Percentiles rank a stretch among this genome's conserved stretches.
phyloP scores from a whole-genome alignment of 2,329 filamentous ascomycete species.

The Orbilia ellipsospora region DNA sequence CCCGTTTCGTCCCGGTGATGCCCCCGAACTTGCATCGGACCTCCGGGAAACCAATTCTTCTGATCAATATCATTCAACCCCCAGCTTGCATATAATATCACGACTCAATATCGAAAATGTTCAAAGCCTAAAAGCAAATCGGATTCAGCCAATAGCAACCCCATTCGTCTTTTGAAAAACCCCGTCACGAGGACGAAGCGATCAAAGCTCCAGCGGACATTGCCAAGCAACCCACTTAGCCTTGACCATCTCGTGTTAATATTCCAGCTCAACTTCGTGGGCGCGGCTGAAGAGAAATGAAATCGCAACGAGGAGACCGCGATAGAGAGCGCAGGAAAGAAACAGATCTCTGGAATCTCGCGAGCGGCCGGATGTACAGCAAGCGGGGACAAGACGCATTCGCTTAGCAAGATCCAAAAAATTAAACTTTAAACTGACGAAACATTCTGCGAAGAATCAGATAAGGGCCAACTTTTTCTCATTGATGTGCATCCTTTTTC shows the following conservation, averaged over 20 bases:
- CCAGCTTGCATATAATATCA: conserved; percentile 18
- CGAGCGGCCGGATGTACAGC: conserved; percentile 35
- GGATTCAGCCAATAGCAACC: conserved; percentile 17
- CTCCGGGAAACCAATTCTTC: conserved; percentile 9
- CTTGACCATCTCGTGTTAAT: neutral
- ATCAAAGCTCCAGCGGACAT: conserved; percentile 14
- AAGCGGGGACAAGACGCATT: conserved; percentile 49
- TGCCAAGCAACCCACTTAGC: neutral
- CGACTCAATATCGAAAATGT: conserved; percentile 22
- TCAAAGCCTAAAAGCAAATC: conserved; percentile 9
- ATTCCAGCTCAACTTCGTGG: neutral
- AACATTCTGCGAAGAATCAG: neutral
- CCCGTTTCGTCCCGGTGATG: neutral
- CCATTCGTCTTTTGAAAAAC: neutral
- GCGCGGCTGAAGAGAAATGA: conserved; percentile 11
- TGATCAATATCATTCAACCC: neutral
- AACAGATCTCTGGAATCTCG: conserved; percentile 43
- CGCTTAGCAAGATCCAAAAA: conserved; percentile 29
- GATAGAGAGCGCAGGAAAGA: neutral
- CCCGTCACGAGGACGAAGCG: conserved; percentile 8
- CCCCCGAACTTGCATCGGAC: neutral
- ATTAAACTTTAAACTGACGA: conserved; percentile 43
- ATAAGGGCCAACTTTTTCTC: neutral
- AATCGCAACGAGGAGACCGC: conserved; percentile 6
- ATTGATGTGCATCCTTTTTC: neutral